Conservation (phyloP, 108 stramenopile genomes). For the Nitzschia sp. region DNA sequence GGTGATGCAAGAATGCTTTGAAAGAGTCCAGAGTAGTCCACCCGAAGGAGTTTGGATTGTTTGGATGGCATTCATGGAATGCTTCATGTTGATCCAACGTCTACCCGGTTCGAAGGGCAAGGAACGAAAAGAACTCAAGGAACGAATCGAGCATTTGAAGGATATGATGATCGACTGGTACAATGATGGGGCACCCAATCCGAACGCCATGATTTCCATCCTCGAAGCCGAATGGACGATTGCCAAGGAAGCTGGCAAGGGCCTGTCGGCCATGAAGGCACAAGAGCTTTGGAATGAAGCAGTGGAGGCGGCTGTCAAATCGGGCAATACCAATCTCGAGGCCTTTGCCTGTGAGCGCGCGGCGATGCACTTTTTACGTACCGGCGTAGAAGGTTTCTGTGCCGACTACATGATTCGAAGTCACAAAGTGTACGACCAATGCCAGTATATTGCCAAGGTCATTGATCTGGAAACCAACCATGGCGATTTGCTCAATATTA, state of each 20-base stretch:
- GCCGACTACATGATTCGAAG: slow-evolving; percentile 16
- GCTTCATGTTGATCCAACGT: slow-evolving; percentile 14
- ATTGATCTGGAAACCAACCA: slow-evolving; percentile 12
- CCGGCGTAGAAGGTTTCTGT: slow-evolving; percentile 4
- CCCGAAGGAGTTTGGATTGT: slow-evolving; percentile 15
- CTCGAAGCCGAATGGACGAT: slow-evolving; percentile 25
- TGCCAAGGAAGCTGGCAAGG: slow-evolving; percentile 13
- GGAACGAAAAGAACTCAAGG: slow-evolving; percentile 17
- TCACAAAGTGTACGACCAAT: slow-evolving; percentile 14
- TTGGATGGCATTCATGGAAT: slow-evolving; percentile 23
- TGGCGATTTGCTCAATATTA: slow-evolving; percentile 12
- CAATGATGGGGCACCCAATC: slow-evolving; percentile 26
- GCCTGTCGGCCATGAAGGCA: slow-evolving; percentile 20
- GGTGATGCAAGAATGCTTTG: slow-evolving; percentile 7
- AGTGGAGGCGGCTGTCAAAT: slow-evolving; percentile 14
- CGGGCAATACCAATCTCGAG: slow-evolving; percentile 23
- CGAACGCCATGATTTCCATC: slow-evolving; percentile 23
- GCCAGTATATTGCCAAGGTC: slow-evolving; percentile 18
- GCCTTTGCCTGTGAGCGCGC: slow-evolving; percentile 30
- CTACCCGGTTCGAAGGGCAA: slow-evolving; percentile 16
- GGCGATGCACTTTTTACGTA: slow-evolving; percentile 12
- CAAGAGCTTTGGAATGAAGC: slow-evolving; percentile 28
- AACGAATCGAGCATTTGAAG: slow-evolving; percentile 7
- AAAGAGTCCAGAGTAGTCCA: not conserved
- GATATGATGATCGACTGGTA: slow-evolving; percentile 25